These are phyloP conservation scores for Didymella pinodella DNA, from an alignment of 2,329 filamentous ascomycete genomes.

Conservation along the genomic window DNA sequence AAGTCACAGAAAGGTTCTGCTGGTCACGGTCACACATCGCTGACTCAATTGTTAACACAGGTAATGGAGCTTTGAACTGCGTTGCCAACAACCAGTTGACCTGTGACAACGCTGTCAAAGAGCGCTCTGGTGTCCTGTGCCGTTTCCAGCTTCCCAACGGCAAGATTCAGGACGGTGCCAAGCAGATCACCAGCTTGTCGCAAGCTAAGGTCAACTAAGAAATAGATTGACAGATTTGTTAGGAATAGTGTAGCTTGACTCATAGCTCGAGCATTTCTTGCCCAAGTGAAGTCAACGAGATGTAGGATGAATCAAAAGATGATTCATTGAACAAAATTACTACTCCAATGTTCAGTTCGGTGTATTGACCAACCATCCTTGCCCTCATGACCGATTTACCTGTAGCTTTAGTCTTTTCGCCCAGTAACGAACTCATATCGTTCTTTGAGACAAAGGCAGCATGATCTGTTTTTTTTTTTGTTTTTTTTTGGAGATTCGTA, in stretches of 20 bases:
- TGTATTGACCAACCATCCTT: neutral
- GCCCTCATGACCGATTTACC: neutral
- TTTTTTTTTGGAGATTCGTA: too few species aligned
- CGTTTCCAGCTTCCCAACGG: slow-evolving; percentile 24
- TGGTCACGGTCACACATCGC: neutral
- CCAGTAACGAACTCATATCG: neutral
- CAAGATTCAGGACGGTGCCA: neutral
- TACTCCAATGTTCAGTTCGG: neutral
- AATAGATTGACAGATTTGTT: neutral
- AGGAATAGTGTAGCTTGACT: neutral
- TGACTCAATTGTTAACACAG: neutral
- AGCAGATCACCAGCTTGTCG: neutral
- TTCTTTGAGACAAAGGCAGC: neutral
- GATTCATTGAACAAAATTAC: neutral
- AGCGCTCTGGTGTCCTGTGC: slow-evolving; percentile 28
- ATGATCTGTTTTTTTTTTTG: too few species aligned
- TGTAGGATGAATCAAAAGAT: neutral
- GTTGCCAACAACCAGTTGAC: slow-evolving; percentile 28
- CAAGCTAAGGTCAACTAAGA: neutral
- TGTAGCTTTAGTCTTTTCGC: neutral
- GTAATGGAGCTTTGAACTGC: slow-evolving; percentile 29
- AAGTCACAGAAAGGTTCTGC: neutral
- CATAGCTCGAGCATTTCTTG: neutral
- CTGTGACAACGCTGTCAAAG: slow-evolving; percentile 26
- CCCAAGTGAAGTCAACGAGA: neutral